Evolutionary conservation across 345 rosid species (phyloP).

Genomic region (Stellera chamaejasme): DNA sequence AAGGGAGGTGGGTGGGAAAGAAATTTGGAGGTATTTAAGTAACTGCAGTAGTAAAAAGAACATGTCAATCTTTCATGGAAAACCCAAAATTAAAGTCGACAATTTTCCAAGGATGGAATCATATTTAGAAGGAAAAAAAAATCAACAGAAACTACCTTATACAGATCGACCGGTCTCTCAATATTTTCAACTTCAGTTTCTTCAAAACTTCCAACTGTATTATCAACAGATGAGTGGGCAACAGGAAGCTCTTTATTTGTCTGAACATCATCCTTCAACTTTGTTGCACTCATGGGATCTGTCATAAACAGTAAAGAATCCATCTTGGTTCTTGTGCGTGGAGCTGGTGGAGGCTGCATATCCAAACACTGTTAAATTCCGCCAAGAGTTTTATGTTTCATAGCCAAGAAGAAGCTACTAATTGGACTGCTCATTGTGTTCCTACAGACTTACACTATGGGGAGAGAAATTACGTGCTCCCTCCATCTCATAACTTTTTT

Average conservation of each 20-base stretch:
- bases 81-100: no score
- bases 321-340: constrained; percentile 69
- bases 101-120: no score
- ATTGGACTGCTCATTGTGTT: no score
- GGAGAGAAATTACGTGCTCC: no score
- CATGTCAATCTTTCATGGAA: no score
- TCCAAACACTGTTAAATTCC: constrained; percentile 6
- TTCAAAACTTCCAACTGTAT: constrained; percentile 24
- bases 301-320: constrained; percentile 79
- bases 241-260: constrained; percentile 22
- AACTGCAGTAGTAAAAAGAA: no score
- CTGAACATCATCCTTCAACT: constrained; percentile 29
- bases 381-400: not conserved
- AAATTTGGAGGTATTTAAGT: no score
- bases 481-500: no score
- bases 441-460: no score
- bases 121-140: not conserved
- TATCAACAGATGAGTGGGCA: constrained; percentile 22
- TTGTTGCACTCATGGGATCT: constrained; percentile 47
- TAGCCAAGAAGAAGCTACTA: no score
- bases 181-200: constrained; percentile 63
- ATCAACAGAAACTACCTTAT: constrained; percentile 54
- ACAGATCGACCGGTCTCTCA: constrained; percentile 94
- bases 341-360: constrained; percentile 79
- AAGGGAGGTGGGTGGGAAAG: no score